Evolutionary conservation across 768 basidiomycete genomes (phyloP).

Genomic region (Brasilioporus rufonigricans): DNA sequence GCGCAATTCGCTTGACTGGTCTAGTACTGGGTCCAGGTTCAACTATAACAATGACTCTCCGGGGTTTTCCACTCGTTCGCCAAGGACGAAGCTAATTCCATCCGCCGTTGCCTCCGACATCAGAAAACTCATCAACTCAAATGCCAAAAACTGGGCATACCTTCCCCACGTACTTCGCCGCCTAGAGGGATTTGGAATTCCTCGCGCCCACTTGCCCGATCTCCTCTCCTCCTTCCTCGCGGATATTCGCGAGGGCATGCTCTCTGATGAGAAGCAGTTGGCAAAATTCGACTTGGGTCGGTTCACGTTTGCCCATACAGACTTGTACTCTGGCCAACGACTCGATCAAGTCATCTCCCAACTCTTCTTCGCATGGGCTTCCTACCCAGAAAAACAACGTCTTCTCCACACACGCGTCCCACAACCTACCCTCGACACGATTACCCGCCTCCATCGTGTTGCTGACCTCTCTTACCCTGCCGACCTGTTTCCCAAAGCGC

Average conservation of each 20-base stretch:
- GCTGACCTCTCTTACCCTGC: slow-evolving; percentile 46
- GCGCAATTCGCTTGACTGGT: slow-evolving; percentile 1
- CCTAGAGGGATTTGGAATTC: slow-evolving; percentile 50
- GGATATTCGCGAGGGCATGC: slow-evolving; percentile 37
- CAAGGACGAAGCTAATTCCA: slow-evolving; percentile 4
- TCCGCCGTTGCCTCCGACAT: slow-evolving; percentile 10
- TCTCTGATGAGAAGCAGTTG: slow-evolving; percentile 12
- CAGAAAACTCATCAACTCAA: slow-evolving; percentile 31
- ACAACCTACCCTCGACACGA: slow-evolving; percentile 33
- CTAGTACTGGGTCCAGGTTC: background rate
- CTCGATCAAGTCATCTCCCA: slow-evolving; percentile 51
- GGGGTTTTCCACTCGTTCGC: background rate
- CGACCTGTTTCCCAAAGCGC: slow-evolving; percentile 50
- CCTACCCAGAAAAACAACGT: slow-evolving; percentile 30
- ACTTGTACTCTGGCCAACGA: slow-evolving; percentile 23
- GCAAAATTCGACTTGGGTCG: slow-evolving; percentile 41
- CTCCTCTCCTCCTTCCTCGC: slow-evolving; percentile 44
- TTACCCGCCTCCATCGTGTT: slow-evolving; percentile 38
- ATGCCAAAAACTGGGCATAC: slow-evolving; percentile 41
- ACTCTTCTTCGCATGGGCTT: slow-evolving; percentile 57
- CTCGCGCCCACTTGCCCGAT: slow-evolving; percentile 32
- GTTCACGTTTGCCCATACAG: slow-evolving; percentile 38
- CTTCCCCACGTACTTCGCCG: slow-evolving; percentile 35
- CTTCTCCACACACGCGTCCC: slow-evolving; percentile 29
- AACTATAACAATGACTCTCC: background rate